Percentiles rank a stretch among this genome's conserved stretches.
Conservation (phyloP, 2,329 filamentous ascomycete genomes). For the Penicillium sp. region DNA sequence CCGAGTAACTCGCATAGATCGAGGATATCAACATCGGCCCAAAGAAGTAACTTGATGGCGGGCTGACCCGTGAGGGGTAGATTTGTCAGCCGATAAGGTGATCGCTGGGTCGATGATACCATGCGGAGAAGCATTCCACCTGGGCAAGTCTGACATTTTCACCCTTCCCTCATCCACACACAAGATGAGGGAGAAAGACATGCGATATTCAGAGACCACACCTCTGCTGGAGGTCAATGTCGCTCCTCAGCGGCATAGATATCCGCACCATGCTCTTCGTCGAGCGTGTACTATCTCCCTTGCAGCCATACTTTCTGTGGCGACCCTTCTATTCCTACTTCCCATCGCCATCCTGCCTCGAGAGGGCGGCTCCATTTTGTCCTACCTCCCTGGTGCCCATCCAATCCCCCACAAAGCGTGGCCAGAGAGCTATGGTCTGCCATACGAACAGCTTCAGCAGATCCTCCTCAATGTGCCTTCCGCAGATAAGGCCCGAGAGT, state of each 20-base stretch:
- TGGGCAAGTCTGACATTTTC: background rate
- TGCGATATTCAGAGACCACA: conserved; percentile 40
- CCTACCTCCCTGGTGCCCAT: conserved; percentile 41
- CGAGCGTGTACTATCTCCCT: conserved; percentile 44
- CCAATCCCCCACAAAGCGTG: conserved; percentile 40
- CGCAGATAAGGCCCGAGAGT: conserved; percentile 60
- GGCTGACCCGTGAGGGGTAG: background rate
- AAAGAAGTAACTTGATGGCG: background rate
- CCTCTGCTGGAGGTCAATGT: conserved; percentile 45
- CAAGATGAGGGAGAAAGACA: conserved; percentile 38
- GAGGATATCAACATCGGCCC: background rate
- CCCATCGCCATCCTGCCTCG: conserved; percentile 40
- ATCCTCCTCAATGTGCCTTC: conserved; percentile 56
- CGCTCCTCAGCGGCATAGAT: conserved; percentile 39
- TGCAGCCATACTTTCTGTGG: conserved; percentile 37
- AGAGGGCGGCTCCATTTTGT: conserved; percentile 38
- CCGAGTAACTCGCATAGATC: background rate
- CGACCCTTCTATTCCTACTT: conserved; percentile 42
- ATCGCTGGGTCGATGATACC: conserved; percentile 1
- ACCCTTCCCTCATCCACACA: conserved; percentile 1
- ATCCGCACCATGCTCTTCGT: conserved; percentile 44
- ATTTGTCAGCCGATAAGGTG: conserved; percentile 15
- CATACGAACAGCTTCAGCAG: conserved; percentile 54
- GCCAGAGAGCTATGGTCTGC: conserved; percentile 47
- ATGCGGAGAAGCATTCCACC: conserved; percentile 11